phyloP scores from a whole-genome alignment of 306 rosid genomes.

The Vigna radiata region DNA sequence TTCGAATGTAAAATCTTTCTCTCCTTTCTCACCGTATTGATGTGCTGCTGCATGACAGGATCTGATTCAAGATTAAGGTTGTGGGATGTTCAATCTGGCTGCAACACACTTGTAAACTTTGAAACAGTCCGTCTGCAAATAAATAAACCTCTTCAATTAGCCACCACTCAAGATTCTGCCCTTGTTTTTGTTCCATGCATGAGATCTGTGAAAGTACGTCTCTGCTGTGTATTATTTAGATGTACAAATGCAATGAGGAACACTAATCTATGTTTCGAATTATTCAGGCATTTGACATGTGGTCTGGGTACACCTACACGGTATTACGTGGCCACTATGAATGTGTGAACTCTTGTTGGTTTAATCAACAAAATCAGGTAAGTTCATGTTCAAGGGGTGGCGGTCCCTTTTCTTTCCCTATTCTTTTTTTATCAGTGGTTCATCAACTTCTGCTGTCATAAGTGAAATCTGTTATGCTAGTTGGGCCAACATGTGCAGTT shows the following conservation, averaged over 20 bases:
- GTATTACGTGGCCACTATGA: slow-evolving; percentile 88
- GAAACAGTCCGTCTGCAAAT: slow-evolving; percentile 90
- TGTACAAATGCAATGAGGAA: slow-evolving; percentile 29
- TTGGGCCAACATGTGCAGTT: slow-evolving; percentile 20
- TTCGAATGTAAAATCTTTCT: slow-evolving; percentile 24
- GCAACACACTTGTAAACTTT: slow-evolving; percentile 90
- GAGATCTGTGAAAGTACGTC: slow-evolving; percentile 78
- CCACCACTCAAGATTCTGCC: slow-evolving; percentile 73
- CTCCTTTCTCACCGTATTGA: slow-evolving; percentile 15
- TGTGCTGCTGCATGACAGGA: slow-evolving; percentile 56
- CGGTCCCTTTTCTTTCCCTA: slow-evolving; percentile 17
- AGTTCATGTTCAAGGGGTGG: slow-evolving; percentile 37
- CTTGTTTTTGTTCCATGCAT: slow-evolving; percentile 95
- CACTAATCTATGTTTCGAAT: slow-evolving; percentile 39
- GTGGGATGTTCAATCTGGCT: slow-evolving; percentile 93
- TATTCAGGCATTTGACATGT: slow-evolving; percentile 82
- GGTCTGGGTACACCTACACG: slow-evolving; percentile 76
- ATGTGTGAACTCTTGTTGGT: slow-evolving; percentile 85
- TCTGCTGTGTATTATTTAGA: slow-evolving; percentile 31
- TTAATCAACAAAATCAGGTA: slow-evolving; percentile 85
- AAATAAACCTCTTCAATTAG: slow-evolving; percentile 88
- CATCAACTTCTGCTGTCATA: slow-evolving; percentile 21
- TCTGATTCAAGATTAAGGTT: slow-evolving; percentile 95
- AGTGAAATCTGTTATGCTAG: slow-evolving; percentile 22
- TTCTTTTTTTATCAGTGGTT: slow-evolving; percentile 23